Conservation (phyloP, 345 rosid genomes). For the Eucalyptus paniculata region DNA sequence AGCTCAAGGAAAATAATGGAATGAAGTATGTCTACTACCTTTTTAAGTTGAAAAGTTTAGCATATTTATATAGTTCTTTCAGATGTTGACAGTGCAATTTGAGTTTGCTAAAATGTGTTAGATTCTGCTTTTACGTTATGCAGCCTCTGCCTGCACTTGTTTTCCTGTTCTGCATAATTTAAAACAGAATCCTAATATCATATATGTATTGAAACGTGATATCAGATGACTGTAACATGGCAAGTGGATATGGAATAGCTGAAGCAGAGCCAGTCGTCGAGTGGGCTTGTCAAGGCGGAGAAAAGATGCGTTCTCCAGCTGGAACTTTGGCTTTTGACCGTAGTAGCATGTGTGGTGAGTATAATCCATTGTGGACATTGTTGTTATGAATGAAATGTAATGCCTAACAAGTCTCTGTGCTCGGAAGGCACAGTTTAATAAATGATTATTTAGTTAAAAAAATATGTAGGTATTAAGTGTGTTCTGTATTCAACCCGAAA, state of each 20-base stretch:
- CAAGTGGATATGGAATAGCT: slow-evolving; percentile 68
- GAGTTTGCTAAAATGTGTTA: not conserved
- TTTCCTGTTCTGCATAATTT: not conserved
- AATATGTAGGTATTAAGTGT: not conserved
- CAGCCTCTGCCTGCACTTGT: not conserved
- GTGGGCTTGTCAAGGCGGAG: slow-evolving; percentile 46
- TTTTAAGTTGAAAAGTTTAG: not conserved
- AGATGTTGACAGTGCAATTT: not conserved
- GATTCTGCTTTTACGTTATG: not conserved
- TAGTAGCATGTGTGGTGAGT: slow-evolving; percentile 83
- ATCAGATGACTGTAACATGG: slow-evolving; percentile 91
- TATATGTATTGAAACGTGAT: not conserved
- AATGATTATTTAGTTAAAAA: not conserved
- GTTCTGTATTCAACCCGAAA: not conserved
- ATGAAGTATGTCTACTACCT: slow-evolving; percentile 50
- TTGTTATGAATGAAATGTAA: not conserved
- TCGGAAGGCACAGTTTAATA: too few relatives aligned
- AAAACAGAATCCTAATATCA: not conserved
- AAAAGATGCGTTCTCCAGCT: slow-evolving; percentile 41
- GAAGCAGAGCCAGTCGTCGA: slow-evolving; percentile 73
- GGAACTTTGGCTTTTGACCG: slow-evolving; percentile 63
- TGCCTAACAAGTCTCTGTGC: not conserved
- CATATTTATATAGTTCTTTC: not conserved
- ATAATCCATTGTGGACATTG: not conserved
- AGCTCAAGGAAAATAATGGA: slow-evolving; percentile 81